Evolutionary conservation across 2,329 filamentous ascomycete species (phyloP), one percentile per base, ranked within the genome.

Genomic region (Colletotrichum lupini): DNA sequence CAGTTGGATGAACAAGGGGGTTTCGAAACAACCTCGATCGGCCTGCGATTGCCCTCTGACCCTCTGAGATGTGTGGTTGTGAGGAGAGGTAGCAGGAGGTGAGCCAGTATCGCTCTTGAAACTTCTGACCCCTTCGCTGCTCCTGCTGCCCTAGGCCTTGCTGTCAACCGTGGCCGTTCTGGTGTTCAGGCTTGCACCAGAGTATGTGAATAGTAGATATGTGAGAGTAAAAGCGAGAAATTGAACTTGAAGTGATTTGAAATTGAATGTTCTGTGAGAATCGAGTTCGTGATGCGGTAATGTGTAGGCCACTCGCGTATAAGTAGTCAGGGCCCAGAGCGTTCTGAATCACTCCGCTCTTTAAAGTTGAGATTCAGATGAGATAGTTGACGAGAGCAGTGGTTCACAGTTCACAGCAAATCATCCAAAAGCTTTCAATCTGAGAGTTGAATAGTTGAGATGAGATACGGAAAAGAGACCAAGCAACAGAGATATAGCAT

Each of bases 381-480:
- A 30, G 58, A 62, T n/a, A 49, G 24, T 8, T 28, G 56, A 26
- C 55, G 60, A 56, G 35, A 14, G 52, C 37, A 42, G 16, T 66
- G 42, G 28, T 53, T 62, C 24, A 42, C 28, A 24, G 16, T 24
- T 59, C 30, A 37, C 42, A 52, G 24, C 35, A 11, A 9, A n/a
- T 49, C 3, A 11, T 11, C 42, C 16, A 19, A 8, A 49, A n/a
- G 7, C 3, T 49, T n/a, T 49, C 19, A 49, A n/a, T n/a, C 16
- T n/a, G 42, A 49, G 9, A n/a, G 1, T 49, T n/a, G 24, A 46
- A 14, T 28, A 49, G 6, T 35, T 60, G 30, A 35, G 32, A 61
- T 49, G 63, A 22, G 30, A 63, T 32, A 28, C 8, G 22, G 56
- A 57, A 57, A 61, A 60, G 55, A 65, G 30, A 65, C 35, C 22